phyloP scores from a whole-genome alignment of 768 basidiomycete genomes.

The Lactarius deliciosus region DNA sequence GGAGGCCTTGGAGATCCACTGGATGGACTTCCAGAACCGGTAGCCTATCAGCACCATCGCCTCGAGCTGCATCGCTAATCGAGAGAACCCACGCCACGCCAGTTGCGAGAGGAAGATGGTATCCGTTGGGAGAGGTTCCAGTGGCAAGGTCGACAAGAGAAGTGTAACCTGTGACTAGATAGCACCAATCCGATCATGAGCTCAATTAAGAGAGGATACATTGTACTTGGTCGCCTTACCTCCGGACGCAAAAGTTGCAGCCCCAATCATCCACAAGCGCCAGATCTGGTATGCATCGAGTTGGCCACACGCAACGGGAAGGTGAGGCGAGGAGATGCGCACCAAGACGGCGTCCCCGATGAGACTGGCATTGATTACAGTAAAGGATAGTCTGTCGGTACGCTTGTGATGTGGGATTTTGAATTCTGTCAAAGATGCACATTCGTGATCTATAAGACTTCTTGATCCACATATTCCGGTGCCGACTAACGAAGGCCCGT shows the following conservation, averaged over 20 bases:
- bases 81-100: slow-evolving; percentile 22
- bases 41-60: slow-evolving; percentile 22
- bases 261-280: slow-evolving; percentile 26
- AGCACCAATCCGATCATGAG: too few relatives aligned
- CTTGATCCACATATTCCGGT: too few relatives aligned
- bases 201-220: too few relatives aligned
- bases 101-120: slow-evolving; percentile 4
- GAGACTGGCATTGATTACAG: not conserved
- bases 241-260: slow-evolving; percentile 11
- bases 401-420: not conserved
- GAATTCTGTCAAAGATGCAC: too few relatives aligned
- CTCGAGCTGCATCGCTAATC: slow-evolving; percentile 12
- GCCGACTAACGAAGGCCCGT: too few relatives aligned
- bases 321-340: not conserved
- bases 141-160: slow-evolving; percentile 3
- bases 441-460: too few relatives aligned
- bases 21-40: slow-evolving; percentile 11
- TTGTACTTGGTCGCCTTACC: not conserved
- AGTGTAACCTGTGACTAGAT: slow-evolving; percentile 11
- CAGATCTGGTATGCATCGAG: slow-evolving; percentile 15
- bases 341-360: slow-evolving; percentile 23
- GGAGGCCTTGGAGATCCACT: not conserved
- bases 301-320: not conserved
- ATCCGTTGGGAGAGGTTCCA: not conserved
- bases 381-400: not conserved